These are phyloP conservation scores for Penicillium sp. DNA, from an alignment of 2,329 filamentous ascomycete species.

Conservation along the genomic window DNA sequence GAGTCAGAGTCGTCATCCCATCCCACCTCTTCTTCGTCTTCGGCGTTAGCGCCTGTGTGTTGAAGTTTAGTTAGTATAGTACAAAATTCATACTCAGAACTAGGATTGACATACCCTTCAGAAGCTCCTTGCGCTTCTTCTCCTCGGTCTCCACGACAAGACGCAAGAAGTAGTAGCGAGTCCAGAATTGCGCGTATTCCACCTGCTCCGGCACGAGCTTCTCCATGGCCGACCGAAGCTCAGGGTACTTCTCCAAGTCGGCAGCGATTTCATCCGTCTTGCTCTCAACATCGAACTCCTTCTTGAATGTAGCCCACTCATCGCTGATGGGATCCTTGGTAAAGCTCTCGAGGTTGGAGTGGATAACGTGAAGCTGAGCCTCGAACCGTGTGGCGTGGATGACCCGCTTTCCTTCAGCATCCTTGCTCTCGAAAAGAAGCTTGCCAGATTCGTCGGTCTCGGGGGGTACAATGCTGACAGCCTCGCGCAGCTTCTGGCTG, in stretches of 20 bases:
- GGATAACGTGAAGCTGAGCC: slow-evolving; percentile 92
- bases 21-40: slow-evolving; percentile 71
- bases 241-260: slow-evolving; percentile 83
- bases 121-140: slow-evolving; percentile 79
- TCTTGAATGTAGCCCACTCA: slow-evolving; percentile 74
- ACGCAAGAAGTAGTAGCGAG: slow-evolving; percentile 90
- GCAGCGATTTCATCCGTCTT: slow-evolving; percentile 81
- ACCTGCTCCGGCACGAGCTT: slow-evolving; percentile 90
- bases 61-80: slow-evolving; percentile 5
- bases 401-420: slow-evolving; percentile 83
- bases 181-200: slow-evolving; percentile 90
- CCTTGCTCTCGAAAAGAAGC: slow-evolving; percentile 91
- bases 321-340: slow-evolving; percentile 74
- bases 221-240: slow-evolving; percentile 88
- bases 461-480: slow-evolving; percentile 82
- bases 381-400: slow-evolving; percentile 95
- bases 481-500: slow-evolving; percentile 84
- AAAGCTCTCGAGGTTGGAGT: slow-evolving; percentile 81
- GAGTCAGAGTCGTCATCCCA: slow-evolving; percentile 73
- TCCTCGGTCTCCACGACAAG: slow-evolving; percentile 94
- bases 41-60: slow-evolving; percentile 45
- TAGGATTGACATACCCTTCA: slow-evolving; percentile 70
- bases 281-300: slow-evolving; percentile 74
- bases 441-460: slow-evolving; percentile 55
- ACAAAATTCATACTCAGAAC: neutral